Percentiles rank a stretch among this genome's conserved stretches.
Conservation (phyloP, 2,329 filamentous ascomycete species). For the Alternaria sp. region DNA sequence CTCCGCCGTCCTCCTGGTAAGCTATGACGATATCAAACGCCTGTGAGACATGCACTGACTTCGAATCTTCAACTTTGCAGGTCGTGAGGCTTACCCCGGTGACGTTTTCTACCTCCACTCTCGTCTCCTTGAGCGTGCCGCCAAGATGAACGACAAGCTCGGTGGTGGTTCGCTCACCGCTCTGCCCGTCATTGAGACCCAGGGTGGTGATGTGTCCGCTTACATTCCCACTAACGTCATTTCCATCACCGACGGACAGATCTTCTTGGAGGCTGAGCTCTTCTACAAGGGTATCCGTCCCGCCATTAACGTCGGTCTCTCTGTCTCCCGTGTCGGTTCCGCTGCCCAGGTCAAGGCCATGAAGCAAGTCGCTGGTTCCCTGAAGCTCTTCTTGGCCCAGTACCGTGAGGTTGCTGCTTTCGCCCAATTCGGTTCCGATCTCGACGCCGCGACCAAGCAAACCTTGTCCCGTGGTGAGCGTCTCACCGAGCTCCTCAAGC, state of each 20-base stretch:
- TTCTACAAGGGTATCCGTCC: constrained; percentile 99
- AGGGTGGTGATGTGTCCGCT: constrained; percentile 99
- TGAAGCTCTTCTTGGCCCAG: constrained; percentile 99
- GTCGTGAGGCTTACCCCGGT: constrained; percentile 99
- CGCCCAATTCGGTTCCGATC: constrained; percentile 99
- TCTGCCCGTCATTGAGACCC: constrained; percentile 93
- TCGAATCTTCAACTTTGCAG: neutral
- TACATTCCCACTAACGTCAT: constrained; percentile 99
- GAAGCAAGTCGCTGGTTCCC: constrained; percentile 99
- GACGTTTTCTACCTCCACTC: constrained; percentile 64
- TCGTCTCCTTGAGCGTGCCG: constrained; percentile 97
- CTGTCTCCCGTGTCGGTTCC: constrained; percentile 99
- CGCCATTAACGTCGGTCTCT: constrained; percentile 99
- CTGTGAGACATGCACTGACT: neutral
- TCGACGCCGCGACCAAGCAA: constrained; percentile 99
- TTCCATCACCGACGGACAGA: constrained; percentile 89
- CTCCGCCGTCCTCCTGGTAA: constrained; percentile 88
- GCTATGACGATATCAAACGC: neutral
- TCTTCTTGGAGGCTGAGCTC: constrained; percentile 98
- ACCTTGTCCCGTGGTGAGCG: constrained; percentile 98
- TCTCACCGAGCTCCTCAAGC: constrained; percentile 98
- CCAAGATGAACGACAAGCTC: constrained; percentile 97
- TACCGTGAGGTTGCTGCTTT: constrained; percentile 99
- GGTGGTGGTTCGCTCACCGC: constrained; percentile 97
- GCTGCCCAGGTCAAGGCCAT: constrained; percentile 99